These are phyloP conservation scores for Cornus kousa DNA, from an alignment of 148 eudicot genomes.

Conservation along the genomic window DNA sequence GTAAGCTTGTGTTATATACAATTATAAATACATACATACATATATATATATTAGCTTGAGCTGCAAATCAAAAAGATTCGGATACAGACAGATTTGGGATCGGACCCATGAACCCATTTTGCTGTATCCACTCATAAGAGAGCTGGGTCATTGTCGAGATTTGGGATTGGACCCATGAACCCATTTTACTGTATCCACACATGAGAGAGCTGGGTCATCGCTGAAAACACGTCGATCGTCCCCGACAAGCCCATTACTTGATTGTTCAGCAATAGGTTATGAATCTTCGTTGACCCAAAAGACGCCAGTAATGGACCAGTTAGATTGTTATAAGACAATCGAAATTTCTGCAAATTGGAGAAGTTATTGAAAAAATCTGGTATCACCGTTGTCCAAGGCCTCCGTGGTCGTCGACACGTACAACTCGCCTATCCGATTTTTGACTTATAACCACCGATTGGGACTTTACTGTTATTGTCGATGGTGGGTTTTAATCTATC, in stretches of 20 bases:
- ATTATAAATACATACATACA: too few relatives aligned
- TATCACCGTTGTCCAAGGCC: conserved; percentile 22
- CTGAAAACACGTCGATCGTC: conserved; percentile 30
- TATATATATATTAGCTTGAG: conserved; percentile 6
- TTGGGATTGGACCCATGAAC: too few relatives aligned
- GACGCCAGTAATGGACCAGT: conserved; percentile 45
- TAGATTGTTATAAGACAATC: conserved; percentile 52
- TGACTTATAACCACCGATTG: too few relatives aligned
- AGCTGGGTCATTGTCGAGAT: conserved; percentile 49
- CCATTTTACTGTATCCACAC: conserved; percentile 59
- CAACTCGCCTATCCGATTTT: too few relatives aligned
- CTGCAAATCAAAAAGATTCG: conserved; percentile 41
- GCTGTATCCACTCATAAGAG: conserved; percentile 54
- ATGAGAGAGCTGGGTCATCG: conserved; percentile 39
- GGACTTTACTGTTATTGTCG: too few relatives aligned
- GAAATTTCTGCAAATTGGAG: conserved; percentile 34
- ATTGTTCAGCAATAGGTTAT: conserved; percentile 53
- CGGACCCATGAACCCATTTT: conserved; percentile 9
- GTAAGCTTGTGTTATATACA: too few relatives aligned
- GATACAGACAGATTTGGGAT: neutral
- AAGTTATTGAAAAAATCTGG: conserved; percentile 58
- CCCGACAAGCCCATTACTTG: conserved; percentile 42
- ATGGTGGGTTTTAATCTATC: too few relatives aligned
- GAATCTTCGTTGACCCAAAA: conserved; percentile 32
- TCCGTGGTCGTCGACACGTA: too few relatives aligned